Evolutionary conservation across 2,329 filamentous ascomycete species (phyloP), one percentile per base, ranked within the genome.

Genomic region (Exophiala dermatitidis): DNA sequence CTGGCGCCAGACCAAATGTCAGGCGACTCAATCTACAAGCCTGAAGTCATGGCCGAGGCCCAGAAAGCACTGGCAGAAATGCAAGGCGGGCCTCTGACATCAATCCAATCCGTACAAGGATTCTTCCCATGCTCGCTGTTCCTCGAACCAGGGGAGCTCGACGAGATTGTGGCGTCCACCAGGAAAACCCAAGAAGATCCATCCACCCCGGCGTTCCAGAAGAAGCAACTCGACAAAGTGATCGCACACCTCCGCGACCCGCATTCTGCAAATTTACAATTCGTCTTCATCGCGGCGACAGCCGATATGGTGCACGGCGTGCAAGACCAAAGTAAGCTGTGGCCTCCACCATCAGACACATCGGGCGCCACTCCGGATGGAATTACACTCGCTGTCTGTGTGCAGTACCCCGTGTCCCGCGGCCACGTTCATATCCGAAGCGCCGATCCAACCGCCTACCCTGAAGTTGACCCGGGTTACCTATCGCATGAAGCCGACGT

Each of bases 351-450:
- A 50, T 66, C 49, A 44, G 66, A 57, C 52, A 63, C 42, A 0
- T 67, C 64, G 1, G 77, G 73, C 54, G 1, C 33, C 1, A 34
- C 36, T 1, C 72, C 70, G 50, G 77, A 78, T 52, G 74, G 67
- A 5, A 76, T 73, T 2, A 71, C 78, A 67, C 58, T 78, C 0
- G 72, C 74, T 52, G 74, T 78, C 12, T 50, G 52, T 53, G 64
- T 79, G 1, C 76, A 78, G 54, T 77, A 79, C 62, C 77, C 77
- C 0, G 77, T 77, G 31, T 73, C 74, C 0, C 66, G 69, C 2
- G 77, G 77, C 0, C 72, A 68, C 1, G 67, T 79, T 6, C 77
- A 80, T 54, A 71, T 79, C 46, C 57, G 51, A 12, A 57, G 52
- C 29, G 29, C 50, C 31, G 65, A 67, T 2, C 64, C 64, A 0